Evolutionary conservation across 768 basidiomycete genomes (phyloP), one percentile per base, ranked within the genome.

Genomic region (Candolleomyces eurysporus): DNA sequence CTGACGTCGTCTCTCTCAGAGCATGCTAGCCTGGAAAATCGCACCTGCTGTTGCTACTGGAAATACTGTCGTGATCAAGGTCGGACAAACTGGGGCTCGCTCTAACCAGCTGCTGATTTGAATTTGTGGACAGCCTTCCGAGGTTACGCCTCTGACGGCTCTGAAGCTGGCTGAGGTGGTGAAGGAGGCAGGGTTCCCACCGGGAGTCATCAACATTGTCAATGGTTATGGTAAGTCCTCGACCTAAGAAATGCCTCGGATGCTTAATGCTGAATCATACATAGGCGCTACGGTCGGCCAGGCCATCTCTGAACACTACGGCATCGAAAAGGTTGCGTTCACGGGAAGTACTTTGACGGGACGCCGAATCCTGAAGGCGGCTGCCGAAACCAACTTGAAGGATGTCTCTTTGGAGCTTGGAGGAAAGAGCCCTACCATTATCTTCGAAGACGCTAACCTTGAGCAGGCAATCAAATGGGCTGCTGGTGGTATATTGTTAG

Each of bases 11-110:
- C 40, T 5, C 48, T 40, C 7, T 51, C 59, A 69, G 71, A 48
- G 14, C 26, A 90, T 90, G 85, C 69, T 84, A 58, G 67, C 80
- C 5, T 88, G 87, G 86, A 92, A 92, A 72, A 65, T 90, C 58
- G 90, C 76, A 0, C 90, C 92, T 6, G 90, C 91, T 1, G 79
- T 94, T 43, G 91, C 91, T 2, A 84, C 85, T 2, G 92, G 92
- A 59, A 91, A 91, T 71, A 77, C 82, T 0, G 73, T 92, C 61
- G 76, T 94, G 50, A 73, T 93, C 69, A 93, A 92, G 69, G 76
- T 71, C n/a, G 49, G 32, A 4, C 32, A 32, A 32, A 32, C 32
- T 0, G 61, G 60, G 5, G 21, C 31, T 7, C 22, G 42, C 14
- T 26, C 19, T 43, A 13, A 16, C 11, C 19, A 19, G 10, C 16